phyloP scores from a whole-genome alignment of 305 asterid genomes.

The Stenogyne calaminthoides region DNA sequence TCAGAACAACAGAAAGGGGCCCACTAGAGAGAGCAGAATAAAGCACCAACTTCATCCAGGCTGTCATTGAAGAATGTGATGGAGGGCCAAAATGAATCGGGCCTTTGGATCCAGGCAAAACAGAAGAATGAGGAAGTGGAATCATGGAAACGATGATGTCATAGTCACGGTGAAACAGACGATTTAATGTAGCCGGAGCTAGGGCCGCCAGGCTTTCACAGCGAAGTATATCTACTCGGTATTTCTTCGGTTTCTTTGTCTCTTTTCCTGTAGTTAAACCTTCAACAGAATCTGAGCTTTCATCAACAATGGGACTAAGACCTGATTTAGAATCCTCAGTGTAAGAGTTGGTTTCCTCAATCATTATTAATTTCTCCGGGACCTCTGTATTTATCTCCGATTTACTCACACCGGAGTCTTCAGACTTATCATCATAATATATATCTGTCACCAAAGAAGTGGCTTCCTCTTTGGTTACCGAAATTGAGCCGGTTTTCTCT shows the following conservation, averaged over 20 bases:
- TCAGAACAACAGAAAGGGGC: conserved; percentile 92
- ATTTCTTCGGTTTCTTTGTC: conserved; percentile 59
- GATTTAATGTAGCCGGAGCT: conserved; percentile 87
- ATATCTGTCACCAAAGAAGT: conserved; percentile 42
- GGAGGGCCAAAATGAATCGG: conserved; percentile 99
- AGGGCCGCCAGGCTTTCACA: conserved; percentile 98
- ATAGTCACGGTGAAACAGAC: conserved; percentile 93
- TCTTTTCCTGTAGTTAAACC: conserved; percentile 50
- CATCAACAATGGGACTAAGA: conserved; percentile 47
- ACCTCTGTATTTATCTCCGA: conserved; percentile 38
- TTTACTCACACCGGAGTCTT: conserved; percentile 36
- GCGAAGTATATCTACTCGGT: conserved; percentile 91
- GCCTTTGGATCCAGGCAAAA: conserved; percentile 95
- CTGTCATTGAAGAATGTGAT: conserved; percentile 94
- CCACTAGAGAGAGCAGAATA: conserved; percentile 83
- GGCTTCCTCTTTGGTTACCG: conserved; percentile 49
- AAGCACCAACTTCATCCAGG: conserved; percentile 95
- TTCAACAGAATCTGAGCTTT: conserved; percentile 49
- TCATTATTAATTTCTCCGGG: conserved; percentile 30
- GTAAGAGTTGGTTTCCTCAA: conserved; percentile 40
- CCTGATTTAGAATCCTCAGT: conserved; percentile 43
- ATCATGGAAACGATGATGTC: conserved; percentile 94
- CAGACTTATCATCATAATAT: conserved; percentile 37
- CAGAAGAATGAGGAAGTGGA: conserved; percentile 95
- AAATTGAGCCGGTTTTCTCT: conserved; percentile 38